A percentile compares a stretch with the other conserved stretches of the same genome.
These are phyloP conservation scores for Globisporangium nodosum DNA, from an alignment of 352 stramenopile species.

Conservation along the genomic window DNA sequence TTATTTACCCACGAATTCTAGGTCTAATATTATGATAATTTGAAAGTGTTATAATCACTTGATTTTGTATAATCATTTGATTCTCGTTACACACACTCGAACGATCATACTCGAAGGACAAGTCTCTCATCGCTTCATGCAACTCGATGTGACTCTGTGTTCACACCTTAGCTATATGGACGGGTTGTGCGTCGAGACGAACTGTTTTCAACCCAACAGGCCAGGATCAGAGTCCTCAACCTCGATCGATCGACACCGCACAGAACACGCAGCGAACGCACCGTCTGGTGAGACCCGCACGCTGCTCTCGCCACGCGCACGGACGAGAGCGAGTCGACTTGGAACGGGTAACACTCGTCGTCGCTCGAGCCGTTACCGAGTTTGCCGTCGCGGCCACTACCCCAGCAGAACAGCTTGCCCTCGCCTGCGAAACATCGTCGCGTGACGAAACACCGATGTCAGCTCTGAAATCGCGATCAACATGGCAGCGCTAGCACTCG, in stretches of 20 bases:
- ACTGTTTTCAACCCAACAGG: neutral
- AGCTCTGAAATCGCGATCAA: neutral
- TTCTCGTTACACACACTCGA: no score
- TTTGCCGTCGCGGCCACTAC: slow-evolving; percentile 54
- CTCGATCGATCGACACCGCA: neutral
- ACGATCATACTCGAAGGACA: no score
- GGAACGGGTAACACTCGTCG: slow-evolving; percentile 43
- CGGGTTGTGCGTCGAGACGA: slow-evolving; percentile 2
- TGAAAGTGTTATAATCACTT: no score
- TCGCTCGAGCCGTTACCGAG: slow-evolving; percentile 56
- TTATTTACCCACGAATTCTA: no score
- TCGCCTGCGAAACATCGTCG: slow-evolving; percentile 23
- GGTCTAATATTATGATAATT: no score
- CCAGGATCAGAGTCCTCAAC: neutral
- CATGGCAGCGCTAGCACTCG: neutral
- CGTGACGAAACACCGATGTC: neutral
- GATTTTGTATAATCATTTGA: no score
- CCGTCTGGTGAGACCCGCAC: slow-evolving; percentile 57
- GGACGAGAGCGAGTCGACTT: slow-evolving; percentile 46
- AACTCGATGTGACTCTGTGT: no score
- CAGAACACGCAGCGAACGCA: slow-evolving; percentile 17
- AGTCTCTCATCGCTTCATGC: no score
- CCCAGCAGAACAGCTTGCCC: slow-evolving; percentile 66
- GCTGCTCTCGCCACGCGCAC: slow-evolving; percentile 48
- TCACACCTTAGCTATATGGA: neutral